These are phyloP conservation scores for Nephelium lappaceum DNA, from an alignment of 345 rosid species.

Conservation along the genomic window DNA sequence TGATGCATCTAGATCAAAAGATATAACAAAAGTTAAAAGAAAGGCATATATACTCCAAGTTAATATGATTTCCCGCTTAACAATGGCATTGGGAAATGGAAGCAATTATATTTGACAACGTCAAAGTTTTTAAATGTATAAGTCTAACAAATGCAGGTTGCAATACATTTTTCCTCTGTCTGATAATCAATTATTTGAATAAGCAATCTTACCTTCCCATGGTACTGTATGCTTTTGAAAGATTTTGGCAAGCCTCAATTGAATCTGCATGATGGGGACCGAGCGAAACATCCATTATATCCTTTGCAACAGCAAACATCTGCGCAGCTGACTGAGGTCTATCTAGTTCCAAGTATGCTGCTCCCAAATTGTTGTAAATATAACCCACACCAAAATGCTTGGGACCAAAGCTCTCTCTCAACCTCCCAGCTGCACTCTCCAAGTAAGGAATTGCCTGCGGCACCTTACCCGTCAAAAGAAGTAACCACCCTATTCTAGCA, in stretches of 20 bases:
- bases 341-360: conserved; percentile 88
- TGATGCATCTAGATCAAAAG: background rate
- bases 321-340: conserved; percentile 96
- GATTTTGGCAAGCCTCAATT: conserved; percentile 91
- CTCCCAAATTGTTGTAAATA: conserved; percentile 90
- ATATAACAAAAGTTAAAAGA: background rate
- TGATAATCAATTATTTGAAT: conserved; percentile 16
- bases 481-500: conserved; percentile 94
- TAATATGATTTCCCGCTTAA: background rate
- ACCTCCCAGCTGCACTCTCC: conserved; percentile 82
- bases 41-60: background rate
- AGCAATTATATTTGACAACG: conserved; percentile 1
- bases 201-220: conserved; percentile 72
- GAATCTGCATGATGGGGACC: conserved; percentile 93
- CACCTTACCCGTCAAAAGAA: conserved; percentile 79
- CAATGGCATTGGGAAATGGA: background rate
- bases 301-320: conserved; percentile 94
- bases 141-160: conserved; percentile 9
- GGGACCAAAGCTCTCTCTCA: conserved; percentile 88
- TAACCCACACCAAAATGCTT: conserved; percentile 94
- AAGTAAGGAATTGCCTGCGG: conserved; percentile 82
- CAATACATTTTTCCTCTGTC: background rate
- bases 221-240: conserved; percentile 78
- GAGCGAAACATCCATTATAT: conserved; percentile 89
- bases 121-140: background rate